Base-by-base conservation (phyloP, 2,329 filamentous ascomycete genomes). In the Exophiala bonariae region DNA sequence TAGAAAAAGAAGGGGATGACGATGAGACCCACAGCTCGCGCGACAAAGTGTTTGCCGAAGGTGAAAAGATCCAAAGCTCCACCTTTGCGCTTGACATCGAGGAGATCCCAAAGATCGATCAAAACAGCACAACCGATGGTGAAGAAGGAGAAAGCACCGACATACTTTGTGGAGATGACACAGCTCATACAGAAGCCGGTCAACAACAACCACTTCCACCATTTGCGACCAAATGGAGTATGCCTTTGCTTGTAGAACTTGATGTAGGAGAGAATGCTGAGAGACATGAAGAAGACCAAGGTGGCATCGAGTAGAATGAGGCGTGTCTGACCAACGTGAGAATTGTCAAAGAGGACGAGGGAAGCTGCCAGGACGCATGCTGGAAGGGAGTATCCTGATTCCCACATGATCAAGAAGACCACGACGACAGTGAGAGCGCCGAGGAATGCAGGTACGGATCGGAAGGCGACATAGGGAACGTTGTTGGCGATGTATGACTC, bases 131-230 rank as follows among this genome's bases (percentile, higher is more conserved):
- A 90, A 57, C 93, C 93, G 61, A 99, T 93, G 52, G 92, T 96
- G 69, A 97, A 84, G 71, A 99, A 99, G 63, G 91, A 95, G 70
- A 99, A 99, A 31, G 88, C 78, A 61, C 93, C 93, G 49, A 99
- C 91, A 59, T 99, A 99, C 76, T 99, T 99, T 67, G 89, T 95
- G 45, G 93, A 97, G 62, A 99, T 97, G 66, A 96, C 93, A 67
- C 92, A 97, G 66, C 91, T 96, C 66, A 99, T 80, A 51, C 86
- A 86, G 66, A 99, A 92, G 50, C 93, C 93, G 6, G 93, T 99
- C 61, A 97, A 72, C 54, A 99, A 82, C 50, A 99, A 81, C 93
- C 93, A 99, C 72, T 99, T 99, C 93, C 93, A 99, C 93, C 93
- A 99, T 73, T 99, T 97, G 53, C 90, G 82, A 50, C 87, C 83